phyloP scores from a whole-genome alignment of 371 early-diverging fungal genomes.

The Mucor piriformis region DNA sequence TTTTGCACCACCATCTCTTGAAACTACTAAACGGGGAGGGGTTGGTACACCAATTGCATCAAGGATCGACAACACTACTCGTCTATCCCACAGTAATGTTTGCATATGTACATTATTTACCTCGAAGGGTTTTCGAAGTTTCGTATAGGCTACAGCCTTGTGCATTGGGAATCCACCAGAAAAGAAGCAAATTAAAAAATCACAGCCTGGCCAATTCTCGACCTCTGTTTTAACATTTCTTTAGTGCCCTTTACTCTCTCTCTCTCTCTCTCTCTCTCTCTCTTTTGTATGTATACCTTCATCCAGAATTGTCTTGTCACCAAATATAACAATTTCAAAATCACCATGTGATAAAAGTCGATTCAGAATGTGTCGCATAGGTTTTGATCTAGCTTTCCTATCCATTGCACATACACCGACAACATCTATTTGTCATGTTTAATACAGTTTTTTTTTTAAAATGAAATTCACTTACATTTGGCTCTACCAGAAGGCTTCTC shows the following conservation, averaged over 20 bases:
- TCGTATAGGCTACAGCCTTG: conserved; percentile 91
- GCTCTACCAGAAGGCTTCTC: conserved; percentile 17
- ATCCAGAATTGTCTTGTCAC: conserved; percentile 95
- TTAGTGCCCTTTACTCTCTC: neutral
- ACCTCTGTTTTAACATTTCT: conserved; percentile 52
- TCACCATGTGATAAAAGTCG: conserved; percentile 74
- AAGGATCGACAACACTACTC: conserved; percentile 85
- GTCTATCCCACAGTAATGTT: conserved; percentile 89
- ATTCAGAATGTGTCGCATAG: conserved; percentile 94
- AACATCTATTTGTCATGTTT: conserved; percentile 56
- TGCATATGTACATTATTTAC: conserved; percentile 94
- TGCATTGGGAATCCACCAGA: conserved; percentile 94
- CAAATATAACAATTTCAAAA: conserved; percentile 91
- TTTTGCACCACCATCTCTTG: conserved; percentile 73
- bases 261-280: neutral
- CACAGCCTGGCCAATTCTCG: conserved; percentile 94
- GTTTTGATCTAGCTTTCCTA: conserved; percentile 92
- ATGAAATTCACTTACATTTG: conserved; percentile 13
- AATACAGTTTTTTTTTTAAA: neutral
- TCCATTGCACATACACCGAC: conserved; percentile 95
- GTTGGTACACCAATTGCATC: conserved; percentile 88
- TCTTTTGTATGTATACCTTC: conserved; percentile 65
- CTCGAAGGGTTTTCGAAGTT: conserved; percentile 82
- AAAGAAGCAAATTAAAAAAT: conserved; percentile 97
- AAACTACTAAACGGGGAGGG: conserved; percentile 78